Percentiles rank a stretch among this genome's conserved stretches.
These are phyloP conservation scores for Osmanthus fragrans DNA, from an alignment of 257 asterid genomes.

Conservation along the genomic window DNA sequence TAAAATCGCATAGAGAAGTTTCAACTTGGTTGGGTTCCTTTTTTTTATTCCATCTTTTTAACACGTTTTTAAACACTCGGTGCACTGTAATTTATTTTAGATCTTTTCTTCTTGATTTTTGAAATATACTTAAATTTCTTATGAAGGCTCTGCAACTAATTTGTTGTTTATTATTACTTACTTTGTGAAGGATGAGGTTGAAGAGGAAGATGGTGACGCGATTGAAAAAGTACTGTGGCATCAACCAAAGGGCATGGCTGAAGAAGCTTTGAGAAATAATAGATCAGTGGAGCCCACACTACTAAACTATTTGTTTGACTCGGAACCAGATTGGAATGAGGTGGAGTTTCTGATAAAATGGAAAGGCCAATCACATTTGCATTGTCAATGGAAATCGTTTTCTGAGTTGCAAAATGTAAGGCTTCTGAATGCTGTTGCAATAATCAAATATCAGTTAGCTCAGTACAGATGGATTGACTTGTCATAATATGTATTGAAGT, in stretches of 20 bases:
- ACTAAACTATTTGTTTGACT: conserved; percentile 75
- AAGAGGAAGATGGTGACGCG: conserved; percentile 89
- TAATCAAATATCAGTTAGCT: conserved; percentile 14
- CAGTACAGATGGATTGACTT: conserved; percentile 1
- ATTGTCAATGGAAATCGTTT: conserved; percentile 93
- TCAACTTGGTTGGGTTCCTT: conserved; percentile 3
- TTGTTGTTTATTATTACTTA: conserved; percentile 23
- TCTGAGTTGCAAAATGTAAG: conserved; percentile 92
- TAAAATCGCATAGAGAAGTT: background rate
- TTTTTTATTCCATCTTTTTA: background rate
- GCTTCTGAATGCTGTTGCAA: conserved; percentile 23
- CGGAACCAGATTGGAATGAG: conserved; percentile 83
- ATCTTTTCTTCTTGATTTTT: background rate
- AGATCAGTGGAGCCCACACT: conserved; percentile 75
- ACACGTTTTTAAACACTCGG: background rate
- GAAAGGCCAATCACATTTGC: conserved; percentile 99
- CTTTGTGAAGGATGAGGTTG: conserved; percentile 69
- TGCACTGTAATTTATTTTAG: background rate
- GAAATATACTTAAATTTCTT: background rate
- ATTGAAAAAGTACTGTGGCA: conserved; percentile 99
- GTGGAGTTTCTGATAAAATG: conserved; percentile 90
- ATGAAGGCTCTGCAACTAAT: conserved; percentile 14
- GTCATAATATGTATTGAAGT: conserved; percentile 14
- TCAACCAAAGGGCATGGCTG: conserved; percentile 95
- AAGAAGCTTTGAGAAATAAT: conserved; percentile 80